Percentiles rank a stretch among this genome's conserved stretches.
Evolutionary conservation across 2,329 filamentous ascomycete species (phyloP).

Genomic region (Neobulgaria alba): DNA sequence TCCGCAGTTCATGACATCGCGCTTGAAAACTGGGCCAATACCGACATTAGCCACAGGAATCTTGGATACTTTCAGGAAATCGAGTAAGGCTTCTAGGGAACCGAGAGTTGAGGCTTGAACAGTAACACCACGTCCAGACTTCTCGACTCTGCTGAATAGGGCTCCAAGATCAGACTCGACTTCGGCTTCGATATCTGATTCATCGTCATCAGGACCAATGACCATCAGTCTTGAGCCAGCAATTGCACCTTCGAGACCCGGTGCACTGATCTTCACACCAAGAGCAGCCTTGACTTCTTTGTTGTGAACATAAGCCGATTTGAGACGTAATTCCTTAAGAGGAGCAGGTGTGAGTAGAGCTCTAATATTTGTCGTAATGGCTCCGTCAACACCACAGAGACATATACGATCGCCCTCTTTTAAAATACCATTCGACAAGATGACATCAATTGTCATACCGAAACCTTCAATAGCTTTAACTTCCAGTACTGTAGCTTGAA

Average conservation of each 20-base stretch:
- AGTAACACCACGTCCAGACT: constrained; percentile 85
- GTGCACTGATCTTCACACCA: constrained; percentile 97
- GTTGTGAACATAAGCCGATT: constrained; percentile 96
- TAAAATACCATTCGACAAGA: constrained; percentile 91
- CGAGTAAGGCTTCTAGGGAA: constrained; percentile 88
- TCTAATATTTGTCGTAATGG: constrained; percentile 90
- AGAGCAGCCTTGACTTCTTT: constrained; percentile 98
- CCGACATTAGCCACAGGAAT: constrained; percentile 96
- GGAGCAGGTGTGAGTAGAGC: constrained; percentile 88
- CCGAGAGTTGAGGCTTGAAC: constrained; percentile 96
- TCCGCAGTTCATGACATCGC: constrained; percentile 91
- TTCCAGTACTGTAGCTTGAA: constrained; percentile 95
- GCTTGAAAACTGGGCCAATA: constrained; percentile 95
- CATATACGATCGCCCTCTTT: constrained; percentile 92
- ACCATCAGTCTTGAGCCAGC: constrained; percentile 92
- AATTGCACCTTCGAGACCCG: constrained; percentile 91
- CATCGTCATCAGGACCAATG: constrained; percentile 89
- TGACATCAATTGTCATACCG: constrained; percentile 96
- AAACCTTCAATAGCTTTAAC: constrained; percentile 99
- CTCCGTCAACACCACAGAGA: constrained; percentile 91
- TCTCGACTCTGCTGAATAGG: constrained; percentile 84
- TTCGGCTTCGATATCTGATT: constrained; percentile 93
- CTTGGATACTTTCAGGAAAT: constrained; percentile 93
- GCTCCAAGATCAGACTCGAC: constrained; percentile 91
- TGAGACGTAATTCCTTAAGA: constrained; percentile 88